Percentiles rank a stretch among this genome's conserved stretches.
phyloP scores from a whole-genome alignment of 345 rosid species.

The Conringia planisiliqua region DNA sequence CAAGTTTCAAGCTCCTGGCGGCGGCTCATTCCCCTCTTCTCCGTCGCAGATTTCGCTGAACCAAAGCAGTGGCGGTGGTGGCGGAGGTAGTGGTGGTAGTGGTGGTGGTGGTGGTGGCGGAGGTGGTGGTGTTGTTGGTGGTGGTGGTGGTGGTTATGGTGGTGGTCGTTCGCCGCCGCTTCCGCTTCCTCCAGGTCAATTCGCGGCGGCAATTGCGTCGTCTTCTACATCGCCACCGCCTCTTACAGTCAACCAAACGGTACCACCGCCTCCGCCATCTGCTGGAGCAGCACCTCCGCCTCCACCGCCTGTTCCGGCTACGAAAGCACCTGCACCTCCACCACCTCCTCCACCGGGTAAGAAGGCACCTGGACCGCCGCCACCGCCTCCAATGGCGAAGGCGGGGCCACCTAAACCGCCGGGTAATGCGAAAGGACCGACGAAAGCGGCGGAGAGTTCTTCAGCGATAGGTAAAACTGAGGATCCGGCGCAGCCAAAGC shows the following conservation, averaged over 20 bases:
- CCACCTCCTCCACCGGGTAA: slow-evolving; percentile 40
- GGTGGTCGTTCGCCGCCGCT: slow-evolving; percentile 17
- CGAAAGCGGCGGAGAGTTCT: slow-evolving; percentile 21
- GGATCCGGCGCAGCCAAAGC: slow-evolving; percentile 41
- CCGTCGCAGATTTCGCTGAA: neutral
- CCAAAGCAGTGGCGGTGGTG: neutral
- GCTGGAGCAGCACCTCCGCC: slow-evolving; percentile 31
- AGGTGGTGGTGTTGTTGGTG: neutral
- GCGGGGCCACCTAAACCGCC: slow-evolving; percentile 39
- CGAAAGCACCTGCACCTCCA: slow-evolving; percentile 35
- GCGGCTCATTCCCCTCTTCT: slow-evolving; percentile 11
- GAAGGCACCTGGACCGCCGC: slow-evolving; percentile 36
- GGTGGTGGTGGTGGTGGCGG: neutral
- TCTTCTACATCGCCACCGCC: neutral
- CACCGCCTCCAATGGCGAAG: slow-evolving; percentile 36
- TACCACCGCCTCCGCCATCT: slow-evolving; percentile 24
- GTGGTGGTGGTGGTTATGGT: neutral
- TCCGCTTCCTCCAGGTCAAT: slow-evolving; percentile 37
- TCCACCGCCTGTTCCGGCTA: slow-evolving; percentile 35
- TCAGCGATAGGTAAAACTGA: slow-evolving; percentile 28
- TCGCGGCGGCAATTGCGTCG: neutral
- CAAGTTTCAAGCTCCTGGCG: slow-evolving; percentile 28
- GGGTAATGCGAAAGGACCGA: slow-evolving; percentile 37
- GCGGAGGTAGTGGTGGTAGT: neutral
- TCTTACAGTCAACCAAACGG: slow-evolving; percentile 3